Evolutionary conservation across 352 stramenopile genomes (phyloP).

Genomic region (Phytopythium sindhum): DNA sequence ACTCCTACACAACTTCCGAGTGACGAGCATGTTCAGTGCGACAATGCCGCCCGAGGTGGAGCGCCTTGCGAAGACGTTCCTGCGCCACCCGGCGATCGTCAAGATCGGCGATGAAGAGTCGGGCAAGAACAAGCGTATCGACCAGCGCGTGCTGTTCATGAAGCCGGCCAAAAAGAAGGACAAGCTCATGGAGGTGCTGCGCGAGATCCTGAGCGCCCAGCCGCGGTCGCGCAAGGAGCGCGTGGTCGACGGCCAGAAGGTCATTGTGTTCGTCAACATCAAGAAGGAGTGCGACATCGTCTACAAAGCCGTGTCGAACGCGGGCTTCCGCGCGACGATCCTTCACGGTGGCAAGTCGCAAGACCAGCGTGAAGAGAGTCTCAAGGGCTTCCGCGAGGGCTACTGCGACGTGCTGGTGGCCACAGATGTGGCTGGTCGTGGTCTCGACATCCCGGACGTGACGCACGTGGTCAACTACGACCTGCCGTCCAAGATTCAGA

Average conservation of each 20-base stretch:
- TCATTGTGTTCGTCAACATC: conserved; percentile 99
- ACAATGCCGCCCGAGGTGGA: conserved; percentile 98
- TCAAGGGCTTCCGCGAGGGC: conserved; percentile 89
- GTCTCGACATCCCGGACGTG: conserved; percentile 98
- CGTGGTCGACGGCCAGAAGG: conserved; percentile 84
- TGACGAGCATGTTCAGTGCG: conserved; percentile 98
- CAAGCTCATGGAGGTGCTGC: conserved; percentile 83
- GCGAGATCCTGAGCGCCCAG: conserved; percentile 77
- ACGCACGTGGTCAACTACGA: conserved; percentile 99
- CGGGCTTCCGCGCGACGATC: conserved; percentile 91
- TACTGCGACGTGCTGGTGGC: conserved; percentile 90
- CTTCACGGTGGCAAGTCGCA: conserved; percentile 97
- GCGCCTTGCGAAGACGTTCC: conserved; percentile 95
- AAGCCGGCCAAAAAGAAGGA: conserved; percentile 89
- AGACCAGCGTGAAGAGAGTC: conserved; percentile 92
- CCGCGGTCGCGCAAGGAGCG: conserved; percentile 65
- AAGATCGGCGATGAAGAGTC: conserved; percentile 97
- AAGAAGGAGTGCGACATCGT: conserved; percentile 98
- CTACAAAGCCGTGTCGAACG: conserved; percentile 88
- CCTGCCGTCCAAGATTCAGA: conserved; percentile 96
- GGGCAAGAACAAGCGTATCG: conserved; percentile 98
- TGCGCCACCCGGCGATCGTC: conserved; percentile 96
- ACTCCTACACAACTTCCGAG: conserved; percentile 72
- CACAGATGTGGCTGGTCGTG: conserved; percentile 93
- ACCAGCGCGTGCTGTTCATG: conserved; percentile 95